Evolutionary conservation across 371 early-diverging fungal genomes (phyloP).

Genomic region (Syncephalis fuscata): DNA sequence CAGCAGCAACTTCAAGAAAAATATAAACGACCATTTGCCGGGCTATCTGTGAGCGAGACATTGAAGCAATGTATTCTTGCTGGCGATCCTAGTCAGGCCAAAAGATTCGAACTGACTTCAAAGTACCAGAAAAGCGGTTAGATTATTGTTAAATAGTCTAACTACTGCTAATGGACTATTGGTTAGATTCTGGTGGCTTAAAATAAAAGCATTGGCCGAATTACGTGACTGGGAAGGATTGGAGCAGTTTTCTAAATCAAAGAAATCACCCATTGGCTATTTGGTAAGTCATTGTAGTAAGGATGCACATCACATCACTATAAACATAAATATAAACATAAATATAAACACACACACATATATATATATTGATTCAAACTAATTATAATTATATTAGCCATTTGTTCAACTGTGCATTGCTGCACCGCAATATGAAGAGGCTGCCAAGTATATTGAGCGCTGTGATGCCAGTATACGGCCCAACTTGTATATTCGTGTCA

Average conservation of each 20-base stretch:
- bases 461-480: constrained; percentile 55
- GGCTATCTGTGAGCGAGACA: constrained; percentile 70
- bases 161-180: no score
- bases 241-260: constrained; percentile 59
- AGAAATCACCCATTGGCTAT: constrained; percentile 72
- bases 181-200: constrained; percentile 72
- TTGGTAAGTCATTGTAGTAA: no score
- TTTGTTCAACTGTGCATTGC: constrained; percentile 72
- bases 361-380: no score
- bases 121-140: constrained; percentile 72
- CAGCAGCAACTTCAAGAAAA: constrained; percentile 64
- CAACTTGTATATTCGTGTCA: constrained; percentile 51
- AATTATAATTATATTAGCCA: constrained; percentile 21
- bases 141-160: not conserved
- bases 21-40: constrained; percentile 38
- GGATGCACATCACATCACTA: no score
- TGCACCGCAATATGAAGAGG: constrained; percentile 60
- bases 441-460: constrained; percentile 55
- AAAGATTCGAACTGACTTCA: constrained; percentile 69
- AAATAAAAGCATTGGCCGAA: constrained; percentile 65
- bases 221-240: constrained; percentile 75
- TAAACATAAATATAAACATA: no score
- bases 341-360: no score
- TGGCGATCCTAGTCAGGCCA: constrained; percentile 52
- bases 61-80: constrained; percentile 58